Evolutionary conservation across 257 asterid genomes (phyloP), one percentile per base, ranked within the genome.

Genomic region (Scutellaria galericulata): DNA sequence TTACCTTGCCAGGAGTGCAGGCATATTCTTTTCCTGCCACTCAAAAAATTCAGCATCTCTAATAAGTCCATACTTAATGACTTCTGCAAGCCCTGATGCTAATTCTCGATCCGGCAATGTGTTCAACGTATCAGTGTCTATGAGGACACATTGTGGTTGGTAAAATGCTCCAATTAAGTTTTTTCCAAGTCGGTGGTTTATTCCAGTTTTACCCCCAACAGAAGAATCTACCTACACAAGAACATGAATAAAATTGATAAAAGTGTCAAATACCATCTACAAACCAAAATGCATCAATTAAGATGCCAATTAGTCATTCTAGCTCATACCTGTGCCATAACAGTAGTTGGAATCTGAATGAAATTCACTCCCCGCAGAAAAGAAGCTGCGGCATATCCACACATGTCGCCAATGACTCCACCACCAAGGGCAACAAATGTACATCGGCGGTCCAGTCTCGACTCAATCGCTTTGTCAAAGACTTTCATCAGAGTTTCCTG

Each of bases 371-470:
- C 99, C 10, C 97, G 96, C 46, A 95, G 96, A 83, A 72, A 95
- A 59, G 98, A 85, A 65, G 99, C 99, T 31, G 99, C 99, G 9
- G 99, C 99, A 86, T 90, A 95, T 42, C 99, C 99, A 80, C 98
- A 95, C 98, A 92, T 95, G 84, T 95, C 98, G 47, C 99, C 99
- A 57, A 95, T 92, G 76, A 95, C 99, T 70, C 98, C 99, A 68
- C 99, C 99, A 56, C 99, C 99, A 31, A 95, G 98, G 56, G 99
- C 99, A 70, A 92, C 95, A 67, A 92, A 92, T 60, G 99, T 95
- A 74, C 96, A 92, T 13, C 96, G 91, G 6, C 99, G 75, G 74
- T 95, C 99, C 91, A 95, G 67, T 74, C 96, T 81, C 3, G 97
- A 82, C 82, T 86, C 97, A 9, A 95, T 95, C 70, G 99, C 98